phyloP scores from a whole-genome alignment of 2,329 filamentous ascomycete genomes.

The Trichoderma koningii region DNA sequence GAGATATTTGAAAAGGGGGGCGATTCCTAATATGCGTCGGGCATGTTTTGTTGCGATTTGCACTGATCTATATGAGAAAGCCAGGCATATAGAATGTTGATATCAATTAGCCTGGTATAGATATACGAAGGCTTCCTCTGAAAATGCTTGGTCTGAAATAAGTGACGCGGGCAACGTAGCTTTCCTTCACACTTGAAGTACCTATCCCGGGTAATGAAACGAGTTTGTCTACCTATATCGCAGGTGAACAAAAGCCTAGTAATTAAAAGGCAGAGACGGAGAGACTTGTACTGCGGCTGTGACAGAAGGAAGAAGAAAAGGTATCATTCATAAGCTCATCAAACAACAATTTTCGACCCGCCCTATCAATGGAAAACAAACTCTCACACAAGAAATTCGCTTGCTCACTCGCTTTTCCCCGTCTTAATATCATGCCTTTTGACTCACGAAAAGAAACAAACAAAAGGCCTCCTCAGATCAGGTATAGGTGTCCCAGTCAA shows the following conservation, averaged over 20 bases:
- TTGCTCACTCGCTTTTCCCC: neutral
- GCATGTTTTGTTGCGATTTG: neutral
- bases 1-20: neutral
- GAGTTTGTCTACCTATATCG: neutral
- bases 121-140: neutral
- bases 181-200: no score
- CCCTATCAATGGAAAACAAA: constrained; percentile 14
- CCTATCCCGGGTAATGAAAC: no score
- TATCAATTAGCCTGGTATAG: no score
- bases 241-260: neutral
- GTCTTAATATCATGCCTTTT: neutral
- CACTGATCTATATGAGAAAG: no score
- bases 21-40: neutral
- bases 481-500: neutral
- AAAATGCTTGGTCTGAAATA: no score
- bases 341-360: constrained; percentile 4
- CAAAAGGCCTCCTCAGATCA: neutral
- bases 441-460: neutral
- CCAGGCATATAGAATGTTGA: no score
- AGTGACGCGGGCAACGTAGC: no score
- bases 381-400: constrained; percentile 2
- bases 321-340: constrained; percentile 26
- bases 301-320: neutral
- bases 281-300: neutral
- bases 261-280: neutral